phyloP scores from a whole-genome alignment of 208 protist genomes.

The Angomonas desouzai region DNA sequence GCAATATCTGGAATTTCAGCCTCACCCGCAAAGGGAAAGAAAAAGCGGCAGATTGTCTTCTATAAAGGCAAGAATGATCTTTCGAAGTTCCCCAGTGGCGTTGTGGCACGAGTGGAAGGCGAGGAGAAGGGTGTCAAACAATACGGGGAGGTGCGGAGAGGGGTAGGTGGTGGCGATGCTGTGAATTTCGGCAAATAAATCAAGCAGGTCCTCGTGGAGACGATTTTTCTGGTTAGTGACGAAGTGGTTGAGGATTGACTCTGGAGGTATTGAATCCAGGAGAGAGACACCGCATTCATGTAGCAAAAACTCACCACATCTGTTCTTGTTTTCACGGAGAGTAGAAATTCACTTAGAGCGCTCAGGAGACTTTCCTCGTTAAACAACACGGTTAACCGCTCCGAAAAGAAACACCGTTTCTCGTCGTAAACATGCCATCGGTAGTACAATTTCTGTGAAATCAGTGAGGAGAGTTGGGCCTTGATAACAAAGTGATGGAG shows the following conservation, averaged over 20 bases:
- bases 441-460: neutral
- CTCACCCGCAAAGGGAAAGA: neutral
- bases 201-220: neutral
- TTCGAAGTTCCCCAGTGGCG: neutral
- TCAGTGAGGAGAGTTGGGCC: neutral
- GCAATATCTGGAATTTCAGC: neutral
- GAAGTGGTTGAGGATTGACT: neutral
- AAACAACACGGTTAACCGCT: neutral
- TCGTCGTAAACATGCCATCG: neutral
- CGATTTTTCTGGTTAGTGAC: neutral
- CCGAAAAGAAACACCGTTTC: neutral
- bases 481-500: neutral
- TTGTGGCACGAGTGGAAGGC: neutral
- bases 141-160: neutral
- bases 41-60: neutral
- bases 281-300: neutral
- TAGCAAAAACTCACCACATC: slow-evolving; percentile 3
- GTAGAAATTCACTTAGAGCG: neutral
- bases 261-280: neutral
- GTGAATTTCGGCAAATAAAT: neutral
- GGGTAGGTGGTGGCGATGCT: neutral
- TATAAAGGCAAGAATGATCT: neutral
- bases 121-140: neutral
- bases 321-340: neutral
- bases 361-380: neutral